Conservation (phyloP, 306 rosid genomes). For the Vigna unguiculata region DNA sequence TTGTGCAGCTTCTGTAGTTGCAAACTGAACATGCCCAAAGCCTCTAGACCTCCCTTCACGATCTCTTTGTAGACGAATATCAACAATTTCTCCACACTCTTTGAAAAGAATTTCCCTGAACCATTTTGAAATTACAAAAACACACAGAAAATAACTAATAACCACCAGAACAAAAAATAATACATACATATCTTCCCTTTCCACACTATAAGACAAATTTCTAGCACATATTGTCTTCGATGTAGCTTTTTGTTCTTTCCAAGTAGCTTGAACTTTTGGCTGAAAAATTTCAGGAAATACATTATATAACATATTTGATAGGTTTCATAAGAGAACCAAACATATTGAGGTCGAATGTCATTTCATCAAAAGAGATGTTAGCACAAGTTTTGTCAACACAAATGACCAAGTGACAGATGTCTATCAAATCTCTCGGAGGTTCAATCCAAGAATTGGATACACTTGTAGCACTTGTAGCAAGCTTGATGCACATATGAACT, state of each 20-base stretch:
- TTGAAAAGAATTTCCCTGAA: conserved; percentile 58
- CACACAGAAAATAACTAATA: conserved; percentile 2
- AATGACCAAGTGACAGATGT: no score
- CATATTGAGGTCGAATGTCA: no score
- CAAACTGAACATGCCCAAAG: conserved; percentile 79
- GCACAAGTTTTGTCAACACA: no score
- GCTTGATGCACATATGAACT: no score
- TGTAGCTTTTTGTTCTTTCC: conserved; percentile 37
- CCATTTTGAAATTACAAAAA: conserved; percentile 3
- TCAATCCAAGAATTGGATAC: no score
- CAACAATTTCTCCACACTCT: conserved; percentile 52
- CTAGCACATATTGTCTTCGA: conserved; percentile 67
- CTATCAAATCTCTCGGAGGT: no score
- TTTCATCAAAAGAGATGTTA: no score
- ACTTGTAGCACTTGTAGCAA: no score
- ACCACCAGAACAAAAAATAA: not conserved
- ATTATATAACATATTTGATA: not conserved
- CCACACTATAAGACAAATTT: conserved; percentile 61
- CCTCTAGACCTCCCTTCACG: conserved; percentile 69
- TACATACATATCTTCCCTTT: conserved; percentile 72
- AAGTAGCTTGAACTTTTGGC: conserved; percentile 56
- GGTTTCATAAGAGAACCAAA: not conserved
- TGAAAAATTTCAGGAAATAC: conserved; percentile 45
- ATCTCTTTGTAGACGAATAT: conserved; percentile 60
- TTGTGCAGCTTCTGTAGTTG: conserved; percentile 64